Evolutionary conservation across 2,329 filamentous ascomycete genomes (phyloP).

Genomic region (Monosporascus sp.): DNA sequence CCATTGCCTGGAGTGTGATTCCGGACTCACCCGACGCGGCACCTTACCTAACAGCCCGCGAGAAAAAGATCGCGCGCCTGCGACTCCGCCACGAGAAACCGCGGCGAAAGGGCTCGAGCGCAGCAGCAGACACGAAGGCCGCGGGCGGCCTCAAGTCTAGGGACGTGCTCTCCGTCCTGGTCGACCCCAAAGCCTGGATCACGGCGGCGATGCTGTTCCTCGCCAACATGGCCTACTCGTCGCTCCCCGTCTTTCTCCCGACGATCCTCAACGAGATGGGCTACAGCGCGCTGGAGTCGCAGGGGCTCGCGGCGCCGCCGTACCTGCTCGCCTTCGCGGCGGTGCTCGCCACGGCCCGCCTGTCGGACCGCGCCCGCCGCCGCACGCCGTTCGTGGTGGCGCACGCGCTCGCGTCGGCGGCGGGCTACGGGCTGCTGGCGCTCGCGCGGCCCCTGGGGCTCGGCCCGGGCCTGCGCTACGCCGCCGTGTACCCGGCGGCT

Average conservation of each 20-base stretch:
- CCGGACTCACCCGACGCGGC: constrained; percentile 70
- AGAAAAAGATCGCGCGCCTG: constrained; percentile 64
- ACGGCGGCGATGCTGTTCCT: constrained; percentile 81
- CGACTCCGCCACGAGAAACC: constrained; percentile 53
- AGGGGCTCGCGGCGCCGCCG: constrained; percentile 76
- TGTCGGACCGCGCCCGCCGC: constrained; percentile 61
- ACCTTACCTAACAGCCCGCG: constrained; percentile 54
- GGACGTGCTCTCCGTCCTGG: constrained; percentile 54
- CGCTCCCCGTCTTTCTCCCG: constrained; percentile 81
- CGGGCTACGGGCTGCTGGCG: constrained; percentile 56
- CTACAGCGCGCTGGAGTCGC: constrained; percentile 59
- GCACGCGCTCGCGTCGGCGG: constrained; percentile 61
- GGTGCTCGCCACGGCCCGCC: constrained; percentile 65
- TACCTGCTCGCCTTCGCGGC: constrained; percentile 70
- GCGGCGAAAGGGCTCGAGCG: constrained; percentile 16
- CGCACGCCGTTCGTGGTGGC: constrained; percentile 63
- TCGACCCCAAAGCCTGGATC: constrained; percentile 66
- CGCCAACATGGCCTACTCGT: constrained; percentile 82
- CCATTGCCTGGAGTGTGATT: constrained; percentile 67
- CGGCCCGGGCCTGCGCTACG: constrained; percentile 53
- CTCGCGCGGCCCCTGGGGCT: constrained; percentile 45
- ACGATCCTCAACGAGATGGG: constrained; percentile 76
- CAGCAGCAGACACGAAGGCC: constrained; percentile 9
- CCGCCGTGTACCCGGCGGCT: constrained; percentile 72
- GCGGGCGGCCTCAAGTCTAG: constrained; percentile 39